Evolutionary conservation across 345 rosid genomes (phyloP).

Genomic region (Litchi chinensis): DNA sequence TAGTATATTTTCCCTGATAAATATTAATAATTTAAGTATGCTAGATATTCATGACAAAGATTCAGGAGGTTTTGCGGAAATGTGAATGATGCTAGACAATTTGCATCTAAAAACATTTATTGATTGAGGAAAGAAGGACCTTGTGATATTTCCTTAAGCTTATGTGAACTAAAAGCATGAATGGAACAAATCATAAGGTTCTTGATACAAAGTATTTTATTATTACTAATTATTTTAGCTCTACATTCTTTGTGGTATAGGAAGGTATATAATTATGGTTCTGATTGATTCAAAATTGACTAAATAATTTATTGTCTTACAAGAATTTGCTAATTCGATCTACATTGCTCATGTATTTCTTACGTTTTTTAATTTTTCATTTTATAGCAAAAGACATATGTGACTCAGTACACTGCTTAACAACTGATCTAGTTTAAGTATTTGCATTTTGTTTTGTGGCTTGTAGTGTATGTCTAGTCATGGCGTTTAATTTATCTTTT

Average conservation of each 20-base stretch:
- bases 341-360: not conserved
- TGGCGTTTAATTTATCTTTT: slow-evolving; percentile 1
- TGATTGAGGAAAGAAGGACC: not conserved
- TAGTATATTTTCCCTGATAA: not conserved
- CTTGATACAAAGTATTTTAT: not conserved
- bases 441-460: not conserved
- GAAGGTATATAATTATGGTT: not conserved
- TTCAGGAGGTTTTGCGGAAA: not conserved
- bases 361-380: not conserved
- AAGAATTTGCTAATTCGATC: not conserved
- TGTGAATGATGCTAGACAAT: not conserved
- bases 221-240: not conserved
- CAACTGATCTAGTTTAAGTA: not conserved
- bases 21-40: not conserved
- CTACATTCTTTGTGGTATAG: not conserved
- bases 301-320: not conserved
- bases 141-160: not conserved
- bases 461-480: not conserved
- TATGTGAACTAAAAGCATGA: not conserved
- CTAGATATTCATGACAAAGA: not conserved
- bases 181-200: not conserved
- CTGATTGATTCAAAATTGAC: not conserved
- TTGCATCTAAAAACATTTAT: not conserved
- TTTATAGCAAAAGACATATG: not conserved
- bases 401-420: not conserved